Percentiles rank a stretch among this genome's conserved stretches.
These are phyloP conservation scores for Colletotrichum sojae DNA, from an alignment of 2,329 filamentous ascomycete genomes.

Conservation along the genomic window DNA sequence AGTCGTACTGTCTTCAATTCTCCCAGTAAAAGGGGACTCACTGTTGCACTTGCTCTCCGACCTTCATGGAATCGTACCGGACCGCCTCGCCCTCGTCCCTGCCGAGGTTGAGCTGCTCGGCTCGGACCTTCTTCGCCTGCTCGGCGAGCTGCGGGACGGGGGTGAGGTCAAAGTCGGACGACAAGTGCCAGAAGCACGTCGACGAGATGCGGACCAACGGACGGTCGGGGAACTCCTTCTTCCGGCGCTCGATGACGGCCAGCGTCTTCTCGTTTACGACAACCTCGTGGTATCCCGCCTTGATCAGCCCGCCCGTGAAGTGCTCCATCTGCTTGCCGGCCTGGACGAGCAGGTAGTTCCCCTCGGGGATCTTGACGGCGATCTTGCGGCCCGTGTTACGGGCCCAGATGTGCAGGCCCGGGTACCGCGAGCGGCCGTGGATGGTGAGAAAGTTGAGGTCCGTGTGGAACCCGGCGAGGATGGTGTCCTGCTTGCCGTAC, in stretches of 20 bases:
- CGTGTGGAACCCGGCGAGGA: conserved; percentile 75
- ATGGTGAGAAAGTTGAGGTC: conserved; percentile 77
- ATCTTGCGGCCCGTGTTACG: conserved; percentile 73
- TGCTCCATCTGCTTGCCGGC: conserved; percentile 76
- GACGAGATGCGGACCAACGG: conserved; percentile 71
- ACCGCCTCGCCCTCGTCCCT: conserved; percentile 67
- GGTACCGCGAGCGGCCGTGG: conserved; percentile 74
- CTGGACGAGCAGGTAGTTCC: conserved; percentile 72
- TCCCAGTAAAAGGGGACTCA: conserved; percentile 49
- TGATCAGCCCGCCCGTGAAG: conserved; percentile 72
- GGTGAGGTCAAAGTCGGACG: conserved; percentile 68
- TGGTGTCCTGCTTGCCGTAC: conserved; percentile 68
- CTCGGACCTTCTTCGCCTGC: conserved; percentile 60
- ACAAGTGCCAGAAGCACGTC: conserved; percentile 74
- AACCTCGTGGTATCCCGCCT: conserved; percentile 74
- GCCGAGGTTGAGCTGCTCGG: conserved; percentile 63
- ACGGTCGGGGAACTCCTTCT: conserved; percentile 58
- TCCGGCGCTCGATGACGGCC: conserved; percentile 60
- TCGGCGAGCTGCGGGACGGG: conserved; percentile 65
- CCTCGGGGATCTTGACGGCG: conserved; percentile 70
- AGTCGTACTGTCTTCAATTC: not conserved
- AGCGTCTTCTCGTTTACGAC: conserved; percentile 69
- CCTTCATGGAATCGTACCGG: conserved; percentile 68
- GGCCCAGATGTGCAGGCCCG: conserved; percentile 74
- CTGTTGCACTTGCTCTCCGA: conserved; percentile 71